Percentiles rank a stretch among this genome's conserved stretches.
phyloP scores from a whole-genome alignment of 352 stramenopile species.

The Saprolegnia diclina region DNA sequence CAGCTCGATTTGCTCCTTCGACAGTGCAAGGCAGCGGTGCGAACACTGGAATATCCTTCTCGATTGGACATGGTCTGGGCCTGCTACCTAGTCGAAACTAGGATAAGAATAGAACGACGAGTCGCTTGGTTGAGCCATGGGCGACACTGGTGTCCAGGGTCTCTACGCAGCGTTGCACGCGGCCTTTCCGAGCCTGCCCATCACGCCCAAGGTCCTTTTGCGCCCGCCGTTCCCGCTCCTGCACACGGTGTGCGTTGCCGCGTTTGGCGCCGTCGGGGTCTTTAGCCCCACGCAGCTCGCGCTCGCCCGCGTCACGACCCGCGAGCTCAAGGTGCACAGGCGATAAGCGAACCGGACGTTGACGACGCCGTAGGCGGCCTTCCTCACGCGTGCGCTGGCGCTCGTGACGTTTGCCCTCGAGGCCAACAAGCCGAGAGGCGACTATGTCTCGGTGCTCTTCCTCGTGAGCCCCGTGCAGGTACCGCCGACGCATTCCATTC shows the following conservation, averaged over 20 bases:
- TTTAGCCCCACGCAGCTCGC: slow-evolving; percentile 61
- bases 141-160: background rate
- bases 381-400: slow-evolving; percentile 65
- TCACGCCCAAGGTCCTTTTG: slow-evolving; percentile 59
- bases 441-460: slow-evolving; percentile 58
- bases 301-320: slow-evolving; percentile 50
- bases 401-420: slow-evolving; percentile 64
- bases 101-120: too few relatives aligned
- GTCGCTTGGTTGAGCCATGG: background rate
- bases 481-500: background rate
- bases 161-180: background rate
- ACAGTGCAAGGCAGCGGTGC: too few relatives aligned
- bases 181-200: slow-evolving; percentile 23
- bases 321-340: slow-evolving; percentile 60
- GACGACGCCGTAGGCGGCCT: slow-evolving; percentile 42
- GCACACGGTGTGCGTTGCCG: slow-evolving; percentile 73
- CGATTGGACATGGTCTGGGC: too few relatives aligned
- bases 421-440: slow-evolving; percentile 31
- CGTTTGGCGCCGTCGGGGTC: slow-evolving; percentile 49
- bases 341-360: background rate
- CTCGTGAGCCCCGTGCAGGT: slow-evolving; percentile 83
- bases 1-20: too few relatives aligned
- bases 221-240: slow-evolving; percentile 79
- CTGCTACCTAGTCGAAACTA: too few relatives aligned
- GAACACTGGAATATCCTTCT: too few relatives aligned